A percentile compares a stretch with the other conserved stretches of the same genome.
Evolutionary conservation across 805 yeast genomes (phyloP).

Genomic region (Candida sithepensis): DNA sequence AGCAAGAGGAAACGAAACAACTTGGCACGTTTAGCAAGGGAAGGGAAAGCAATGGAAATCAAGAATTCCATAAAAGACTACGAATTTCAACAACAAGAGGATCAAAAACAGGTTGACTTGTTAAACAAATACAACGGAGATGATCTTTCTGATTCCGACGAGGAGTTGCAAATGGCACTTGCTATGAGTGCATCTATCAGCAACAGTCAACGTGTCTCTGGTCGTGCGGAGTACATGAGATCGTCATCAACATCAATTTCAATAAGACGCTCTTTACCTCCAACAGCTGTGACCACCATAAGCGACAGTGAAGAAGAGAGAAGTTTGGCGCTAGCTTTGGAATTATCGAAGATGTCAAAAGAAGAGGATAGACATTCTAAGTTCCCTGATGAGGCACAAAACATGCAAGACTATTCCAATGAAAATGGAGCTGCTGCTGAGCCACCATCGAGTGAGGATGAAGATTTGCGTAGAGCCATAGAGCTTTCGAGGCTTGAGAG

Average conservation of each 20-base stretch:
- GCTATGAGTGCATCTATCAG: constrained; percentile 36
- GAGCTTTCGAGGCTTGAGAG: constrained; percentile 19
- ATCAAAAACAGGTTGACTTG: constrained; percentile 21
- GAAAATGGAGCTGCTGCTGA: background rate
- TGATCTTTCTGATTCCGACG: constrained; percentile 35
- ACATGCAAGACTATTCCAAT: too few species aligned
- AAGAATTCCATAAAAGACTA: constrained; percentile 33
- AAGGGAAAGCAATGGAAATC: constrained; percentile 28
- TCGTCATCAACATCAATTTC: background rate
- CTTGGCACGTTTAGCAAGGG: constrained; percentile 15
- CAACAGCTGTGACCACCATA: constrained; percentile 2
- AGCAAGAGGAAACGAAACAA: constrained; percentile 14
- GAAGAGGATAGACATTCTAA: background rate
- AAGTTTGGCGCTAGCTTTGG: constrained; percentile 2
- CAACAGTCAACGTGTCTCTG: background rate
- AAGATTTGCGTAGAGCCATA: constrained; percentile 4
- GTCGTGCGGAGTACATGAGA: background rate
- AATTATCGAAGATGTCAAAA: constrained; percentile 1
- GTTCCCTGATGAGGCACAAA: too few species aligned
- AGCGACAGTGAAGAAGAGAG: constrained; percentile 11
- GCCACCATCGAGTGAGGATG: background rate
- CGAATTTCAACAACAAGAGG: constrained; percentile 24
- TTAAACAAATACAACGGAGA: constrained; percentile 48
- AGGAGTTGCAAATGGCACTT: constrained; percentile 39
- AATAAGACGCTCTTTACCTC: constrained; percentile 1